phyloP scores from a whole-genome alignment of 768 basidiomycete genomes.

The Lactarius evosmus region DNA sequence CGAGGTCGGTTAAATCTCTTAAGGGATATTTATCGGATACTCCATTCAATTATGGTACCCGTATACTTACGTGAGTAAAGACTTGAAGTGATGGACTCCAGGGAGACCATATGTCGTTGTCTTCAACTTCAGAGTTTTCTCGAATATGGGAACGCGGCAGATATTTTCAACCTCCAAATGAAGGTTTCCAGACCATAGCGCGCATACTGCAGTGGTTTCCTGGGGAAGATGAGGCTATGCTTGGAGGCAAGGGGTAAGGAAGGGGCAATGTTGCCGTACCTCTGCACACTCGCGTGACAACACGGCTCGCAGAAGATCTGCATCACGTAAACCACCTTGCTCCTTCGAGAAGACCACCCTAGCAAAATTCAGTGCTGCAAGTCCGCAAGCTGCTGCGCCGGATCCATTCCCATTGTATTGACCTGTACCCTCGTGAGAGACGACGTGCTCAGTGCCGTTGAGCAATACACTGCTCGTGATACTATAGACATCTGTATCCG shows the following conservation, averaged over 20 bases:
- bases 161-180: constrained; percentile 61
- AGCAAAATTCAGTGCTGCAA: constrained; percentile 65
- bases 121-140: constrained; percentile 37
- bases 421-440: constrained; percentile 50
- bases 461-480: constrained; percentile 14
- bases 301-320: constrained; percentile 37
- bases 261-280: constrained; percentile 32
- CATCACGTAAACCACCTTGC: constrained; percentile 33
- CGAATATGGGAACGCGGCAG: constrained; percentile 47
- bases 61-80: constrained; percentile 33
- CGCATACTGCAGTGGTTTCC: constrained; percentile 58
- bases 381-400: constrained; percentile 56
- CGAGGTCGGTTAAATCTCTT: constrained; percentile 31
- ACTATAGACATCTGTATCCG: background rate
- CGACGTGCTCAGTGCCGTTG: constrained; percentile 36
- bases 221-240: constrained; percentile 29
- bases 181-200: constrained; percentile 48
- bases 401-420: constrained; percentile 47
- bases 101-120: constrained; percentile 41
- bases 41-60: background rate
- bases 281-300: constrained; percentile 37
- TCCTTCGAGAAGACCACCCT: constrained; percentile 45
- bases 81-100: constrained; percentile 39
- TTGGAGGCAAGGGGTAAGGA: background rate
- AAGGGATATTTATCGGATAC: background rate